These are phyloP conservation scores for Entonaema liquescens DNA, from an alignment of 495 filamentous ascomycete species.

Conservation along the genomic window DNA sequence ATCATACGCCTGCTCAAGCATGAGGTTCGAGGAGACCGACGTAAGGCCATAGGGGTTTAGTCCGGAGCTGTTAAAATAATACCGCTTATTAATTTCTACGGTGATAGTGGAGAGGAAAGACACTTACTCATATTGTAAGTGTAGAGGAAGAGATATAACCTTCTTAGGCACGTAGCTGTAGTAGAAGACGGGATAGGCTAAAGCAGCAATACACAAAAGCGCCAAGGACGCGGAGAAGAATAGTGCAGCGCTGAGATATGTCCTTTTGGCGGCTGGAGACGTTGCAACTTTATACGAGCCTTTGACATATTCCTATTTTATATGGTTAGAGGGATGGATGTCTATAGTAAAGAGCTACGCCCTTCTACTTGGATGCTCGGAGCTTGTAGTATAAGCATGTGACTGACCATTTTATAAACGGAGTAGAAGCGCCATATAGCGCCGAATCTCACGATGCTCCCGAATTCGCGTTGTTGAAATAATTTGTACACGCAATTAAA, in stretches of 20 bases:
- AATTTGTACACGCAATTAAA: neutral
- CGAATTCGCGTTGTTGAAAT: neutral
- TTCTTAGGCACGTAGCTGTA: constrained; percentile 80
- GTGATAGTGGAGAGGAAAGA: neutral
- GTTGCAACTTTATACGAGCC: constrained; percentile 61
- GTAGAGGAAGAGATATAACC: constrained; percentile 67
- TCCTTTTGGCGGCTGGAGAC: constrained; percentile 72
- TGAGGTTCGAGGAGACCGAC: constrained; percentile 54
- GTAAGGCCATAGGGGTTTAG: constrained; percentile 64
- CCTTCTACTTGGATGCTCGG: neutral
- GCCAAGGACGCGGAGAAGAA: constrained; percentile 64
- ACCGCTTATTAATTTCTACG: constrained; percentile 9
- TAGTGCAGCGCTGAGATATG: constrained; percentile 76
- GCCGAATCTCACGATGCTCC: constrained; percentile 7
- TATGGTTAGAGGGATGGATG: neutral
- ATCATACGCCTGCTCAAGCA: constrained; percentile 68
- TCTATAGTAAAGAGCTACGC: neutral
- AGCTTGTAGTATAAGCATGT: neutral
- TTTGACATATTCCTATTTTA: constrained; percentile 38
- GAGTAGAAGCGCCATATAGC: constrained; percentile 26
- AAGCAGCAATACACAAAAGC: constrained; percentile 68
- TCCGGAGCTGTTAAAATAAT: constrained; percentile 45
- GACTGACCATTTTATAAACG: constrained; percentile 31
- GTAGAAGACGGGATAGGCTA: constrained; percentile 83
- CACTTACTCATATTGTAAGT: constrained; percentile 82